phyloP scores from a whole-genome alignment of 108 stramenopile genomes.

The Cyclotella baltica region DNA sequence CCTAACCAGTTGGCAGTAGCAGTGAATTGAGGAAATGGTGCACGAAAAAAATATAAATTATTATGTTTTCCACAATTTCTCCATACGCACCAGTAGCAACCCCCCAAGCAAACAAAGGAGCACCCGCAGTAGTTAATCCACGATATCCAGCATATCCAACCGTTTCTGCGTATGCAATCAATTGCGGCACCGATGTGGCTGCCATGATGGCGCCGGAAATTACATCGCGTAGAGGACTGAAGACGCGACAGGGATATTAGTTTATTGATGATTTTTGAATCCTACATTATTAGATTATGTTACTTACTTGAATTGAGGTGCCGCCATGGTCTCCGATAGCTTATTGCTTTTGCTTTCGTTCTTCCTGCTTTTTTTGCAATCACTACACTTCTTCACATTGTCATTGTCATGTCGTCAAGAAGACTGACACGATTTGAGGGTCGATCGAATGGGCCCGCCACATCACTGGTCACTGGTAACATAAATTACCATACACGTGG shows the following conservation, averaged over 20 bases:
- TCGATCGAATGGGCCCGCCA: not conserved
- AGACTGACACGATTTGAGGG: not conserved
- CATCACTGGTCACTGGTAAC: no score
- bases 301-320: slow-evolving; percentile 14
- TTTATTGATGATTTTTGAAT: not conserved
- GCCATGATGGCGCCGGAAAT: slow-evolving; percentile 86
- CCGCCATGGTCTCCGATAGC: not conserved
- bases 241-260: not conserved
- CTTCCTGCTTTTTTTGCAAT: not conserved
- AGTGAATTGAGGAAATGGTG: no score
- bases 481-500: not conserved
- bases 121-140: slow-evolving; percentile 79
- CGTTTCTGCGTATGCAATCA: slow-evolving; percentile 88
- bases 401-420: no score
- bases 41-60: no score
- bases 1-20: no score
- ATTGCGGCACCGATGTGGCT: slow-evolving; percentile 84
- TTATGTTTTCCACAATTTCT: not conserved
- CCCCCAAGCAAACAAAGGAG: slow-evolving; percentile 77
- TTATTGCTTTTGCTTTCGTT: not conserved
- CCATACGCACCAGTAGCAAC: slow-evolving; percentile 55
- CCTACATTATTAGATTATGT: not conserved
- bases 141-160: slow-evolving; percentile 82
- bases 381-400: not conserved
- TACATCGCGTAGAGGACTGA: slow-evolving; percentile 73